Base-by-base conservation (phyloP, 2,329 filamentous ascomycete genomes). In the Orbilia brochopaga region DNA sequence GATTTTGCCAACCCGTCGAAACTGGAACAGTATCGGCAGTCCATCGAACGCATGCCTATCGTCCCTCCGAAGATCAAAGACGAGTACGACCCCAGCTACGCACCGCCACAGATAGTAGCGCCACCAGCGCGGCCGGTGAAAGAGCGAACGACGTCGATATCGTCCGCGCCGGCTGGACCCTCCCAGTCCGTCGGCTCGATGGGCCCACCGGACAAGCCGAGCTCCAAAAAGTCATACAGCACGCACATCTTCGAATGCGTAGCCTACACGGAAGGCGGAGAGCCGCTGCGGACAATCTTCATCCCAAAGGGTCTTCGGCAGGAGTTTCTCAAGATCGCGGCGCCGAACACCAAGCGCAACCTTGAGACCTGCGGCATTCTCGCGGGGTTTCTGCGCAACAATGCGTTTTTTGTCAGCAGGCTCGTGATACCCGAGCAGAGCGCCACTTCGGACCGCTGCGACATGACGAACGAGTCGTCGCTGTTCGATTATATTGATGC, bases 301-400 rank as follows among this genome's bases (percentile, higher is more conserved):
- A 83, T 99, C 0, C 93, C 94, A 0, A 85, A 86, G 0, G 84
- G 85, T 11, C 84, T 99, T 0, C 90, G 92, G 27, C 80, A 83
- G 1, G 82, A 84, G 4, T 99, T 99, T 78, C 83, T 97, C 17
- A 80, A 85, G 1, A 81, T 92, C 30, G 93, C 92, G 0, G 81
- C 85, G 0, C 80, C 85, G 17, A 97, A 99, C 78, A 99, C 94
- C 0, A 81, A 82, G 30, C 83, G 83, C 2, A 95, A 95, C 37
- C 84, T 97, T 17, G 94, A 99, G 81, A 97, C 94, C 75, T 97
- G 94, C 78, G 94, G 93, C 37, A 93, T 99, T 75, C 84, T 99
- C 10, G 96, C 92, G 77, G 94, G 93, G 6, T 93, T 91, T 0
- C 83, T 92, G 0, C 90, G 96, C 77, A 93, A 92, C 75, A 97